Base-by-base conservation (phyloP, 2,329 filamentous ascomycete genomes). In the Hypoxylon sp. region DNA sequence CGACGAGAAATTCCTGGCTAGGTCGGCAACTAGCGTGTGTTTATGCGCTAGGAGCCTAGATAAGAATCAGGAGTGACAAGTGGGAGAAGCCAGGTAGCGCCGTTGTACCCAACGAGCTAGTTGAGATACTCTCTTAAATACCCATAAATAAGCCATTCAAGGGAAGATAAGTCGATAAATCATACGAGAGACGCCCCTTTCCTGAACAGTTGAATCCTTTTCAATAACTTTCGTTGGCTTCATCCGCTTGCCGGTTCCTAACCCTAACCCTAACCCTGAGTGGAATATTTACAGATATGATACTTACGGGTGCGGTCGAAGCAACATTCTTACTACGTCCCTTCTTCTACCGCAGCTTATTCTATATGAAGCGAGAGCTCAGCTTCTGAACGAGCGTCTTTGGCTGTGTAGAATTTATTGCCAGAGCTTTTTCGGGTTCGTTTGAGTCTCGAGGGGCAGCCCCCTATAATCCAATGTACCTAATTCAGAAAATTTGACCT, bases 291-390 rank as follows among this genome's bases (percentile, higher is more conserved):
- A 65, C 70, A 3, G 60, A 53, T 5, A 66, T 74, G 2, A 69
- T 74, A 43, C 63, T 71, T 9, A 64, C 75, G 46, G 74, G 74
- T 0, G 63, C 67, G 11, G 69, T 73, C 39, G 73, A 76, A 43
- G 72, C 74, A 2, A 73, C 69, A 16, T 75, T 75, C 65, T 60
- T 74, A 6, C 74, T 73, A 6, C 70, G 67, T 23, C 69, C 67
- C 4, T 69, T 74, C 16, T 73, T 71, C 61, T 76, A 75, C 56
- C 65, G 68, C 27, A 71, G 65, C n/a, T 51, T 71, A 5, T 75
- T 74, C 56, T 75, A 75, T 43, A 73, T 66, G 4, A 65, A 70
- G 5, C 58, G 48, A 14, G 70, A 74, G 60, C 9, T 70, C 6
- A 65, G 58, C 12, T 50, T 63, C 27, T 56, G 71, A 3, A 67